Percentiles rank a stretch among this genome's conserved stretches.
These are phyloP conservation scores for Apophysomyces trapeziformis DNA, from an alignment of 371 early-diverging fungal genomes.

Conservation along the genomic window DNA sequence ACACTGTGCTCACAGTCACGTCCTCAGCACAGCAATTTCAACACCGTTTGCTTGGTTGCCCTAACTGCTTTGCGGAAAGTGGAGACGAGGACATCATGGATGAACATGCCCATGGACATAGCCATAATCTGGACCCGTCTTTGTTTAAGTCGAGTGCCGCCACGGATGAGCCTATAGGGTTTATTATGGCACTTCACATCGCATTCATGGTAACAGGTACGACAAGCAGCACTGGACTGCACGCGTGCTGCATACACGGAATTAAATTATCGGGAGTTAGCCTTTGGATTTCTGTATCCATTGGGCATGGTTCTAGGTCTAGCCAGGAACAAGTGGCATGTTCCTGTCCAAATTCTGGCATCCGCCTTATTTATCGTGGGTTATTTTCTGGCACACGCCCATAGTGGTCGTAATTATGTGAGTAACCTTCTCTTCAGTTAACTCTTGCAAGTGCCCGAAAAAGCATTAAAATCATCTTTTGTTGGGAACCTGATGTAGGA, in stretches of 20 bases:
- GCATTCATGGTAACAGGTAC: constrained; percentile 46
- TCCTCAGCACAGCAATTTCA: background rate
- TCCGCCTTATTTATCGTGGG: constrained; percentile 55
- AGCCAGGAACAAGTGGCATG: constrained; percentile 63
- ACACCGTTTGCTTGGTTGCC: background rate
- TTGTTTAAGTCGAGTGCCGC: constrained; percentile 43
- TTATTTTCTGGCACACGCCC: constrained; percentile 64
- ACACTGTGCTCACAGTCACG: background rate
- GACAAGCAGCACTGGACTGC: background rate
- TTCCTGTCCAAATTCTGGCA: constrained; percentile 63
- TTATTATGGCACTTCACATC: constrained; percentile 53
- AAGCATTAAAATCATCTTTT: no score
- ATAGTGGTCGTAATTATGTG: constrained; percentile 66
- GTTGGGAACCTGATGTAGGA: constrained; percentile 27
- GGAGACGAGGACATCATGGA: constrained; percentile 8
- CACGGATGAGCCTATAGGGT: constrained; percentile 52
- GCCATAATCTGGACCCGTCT: constrained; percentile 44
- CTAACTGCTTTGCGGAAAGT: background rate
- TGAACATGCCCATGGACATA: constrained; percentile 43
- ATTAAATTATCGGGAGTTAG: background rate
- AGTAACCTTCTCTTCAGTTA: background rate
- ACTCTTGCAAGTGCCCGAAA: no score
- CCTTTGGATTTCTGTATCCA: constrained; percentile 49
- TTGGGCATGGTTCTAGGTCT: constrained; percentile 67
- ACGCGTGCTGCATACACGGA: background rate